Conservation (phyloP, 208 protist genomes). For the Leishmania gerbilli region DNA sequence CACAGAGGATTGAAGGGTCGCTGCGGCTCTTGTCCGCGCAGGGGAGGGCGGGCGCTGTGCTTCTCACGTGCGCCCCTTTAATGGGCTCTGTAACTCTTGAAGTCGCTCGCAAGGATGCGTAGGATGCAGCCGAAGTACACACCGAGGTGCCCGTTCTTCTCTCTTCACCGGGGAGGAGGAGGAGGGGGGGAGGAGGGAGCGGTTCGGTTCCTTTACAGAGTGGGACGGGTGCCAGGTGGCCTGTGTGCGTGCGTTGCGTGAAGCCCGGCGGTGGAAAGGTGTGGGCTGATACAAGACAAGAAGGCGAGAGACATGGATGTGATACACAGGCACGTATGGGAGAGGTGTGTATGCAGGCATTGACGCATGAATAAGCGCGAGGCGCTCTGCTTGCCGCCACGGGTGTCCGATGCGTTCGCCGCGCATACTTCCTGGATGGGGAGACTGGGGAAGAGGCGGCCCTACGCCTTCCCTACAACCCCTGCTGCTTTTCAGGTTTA, state of each 20-base stretch:
- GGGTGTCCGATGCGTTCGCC: background rate
- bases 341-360: background rate
- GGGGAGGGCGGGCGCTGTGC: background rate
- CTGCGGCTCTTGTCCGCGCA: background rate
- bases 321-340: background rate
- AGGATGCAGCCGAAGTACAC: background rate
- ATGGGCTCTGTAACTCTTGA: background rate
- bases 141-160: background rate
- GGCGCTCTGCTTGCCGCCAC: background rate
- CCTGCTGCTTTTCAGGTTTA: background rate
- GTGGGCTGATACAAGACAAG: background rate
- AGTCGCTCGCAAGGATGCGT: background rate
- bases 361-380: background rate
- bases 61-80: background rate
- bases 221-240: background rate
- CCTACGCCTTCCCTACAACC: background rate
- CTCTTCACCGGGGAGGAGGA: background rate
- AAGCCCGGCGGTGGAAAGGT: background rate
- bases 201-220: background rate
- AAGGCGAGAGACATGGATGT: background rate
- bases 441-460: background rate
- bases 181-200: background rate
- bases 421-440: background rate
- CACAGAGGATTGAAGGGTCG: background rate
- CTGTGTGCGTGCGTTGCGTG: background rate